Base-by-base conservation (phyloP, 2,329 filamentous ascomycete genomes). In the Xylaria sp. region DNA sequence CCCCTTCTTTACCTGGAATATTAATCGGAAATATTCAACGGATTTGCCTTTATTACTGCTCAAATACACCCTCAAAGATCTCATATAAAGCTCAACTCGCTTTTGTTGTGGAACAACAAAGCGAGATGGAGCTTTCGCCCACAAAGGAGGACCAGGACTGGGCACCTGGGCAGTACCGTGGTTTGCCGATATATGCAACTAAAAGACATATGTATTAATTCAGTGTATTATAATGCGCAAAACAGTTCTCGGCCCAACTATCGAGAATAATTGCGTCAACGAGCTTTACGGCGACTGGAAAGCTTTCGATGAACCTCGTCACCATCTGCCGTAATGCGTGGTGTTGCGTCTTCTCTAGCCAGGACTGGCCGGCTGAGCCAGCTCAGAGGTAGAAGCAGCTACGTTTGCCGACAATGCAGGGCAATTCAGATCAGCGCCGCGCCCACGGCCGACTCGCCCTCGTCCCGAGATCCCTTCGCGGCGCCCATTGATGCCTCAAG, bases 371-470 rank as follows among this genome's bases (percentile, higher is more conserved):
- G 66, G 46, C 35, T 66, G 29, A 51, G 66, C 51, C 68, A 60
- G 63, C 66, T 71, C 53, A 58, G 67, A 29, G 48, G 47, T 41
- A 67, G 48, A 49, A 68, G 65, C 52, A 67, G 60, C 58, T 82
- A 79, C 62, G 74, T 84, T 48, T 86, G 83, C 72, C 76, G 78
- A 49, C 83, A 85, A 76, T 87, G 85, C 75, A 80, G 87, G 72
- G 73, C 78, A 53, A 86, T 90, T 48, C 86, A 88, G 72, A 87
- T 90, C 78, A 86, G 83, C 73, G 80, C 86, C 53, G 79, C 84
- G 57, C 85, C 87, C 33, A 85, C 83, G 58, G 85, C 82, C 35
- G 83, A 86, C 64, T 79, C 82, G 49, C 80, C 64, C 23, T 44
- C 84, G 54, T 76, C 75, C 53, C 73, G 79, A 65, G 86, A 88